Conservation (phyloP, 2,329 filamentous ascomycete species). For the Pseudohalonectria lignicola region DNA sequence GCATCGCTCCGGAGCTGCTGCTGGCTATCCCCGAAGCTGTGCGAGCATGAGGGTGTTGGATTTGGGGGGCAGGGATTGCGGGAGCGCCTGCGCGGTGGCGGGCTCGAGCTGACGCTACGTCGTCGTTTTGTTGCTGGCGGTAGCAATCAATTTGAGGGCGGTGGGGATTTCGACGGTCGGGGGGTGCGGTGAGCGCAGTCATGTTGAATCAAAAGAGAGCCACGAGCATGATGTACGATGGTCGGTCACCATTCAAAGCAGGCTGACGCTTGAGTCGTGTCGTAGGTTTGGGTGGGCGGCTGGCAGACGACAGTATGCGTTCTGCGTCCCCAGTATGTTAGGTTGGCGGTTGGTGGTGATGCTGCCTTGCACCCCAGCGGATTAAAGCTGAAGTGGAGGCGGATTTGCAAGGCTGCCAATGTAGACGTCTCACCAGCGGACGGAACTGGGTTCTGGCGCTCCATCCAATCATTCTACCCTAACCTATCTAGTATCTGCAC, state of each 20-base stretch:
- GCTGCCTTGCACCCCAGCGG: too few relatives aligned
- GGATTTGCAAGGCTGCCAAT: too few relatives aligned
- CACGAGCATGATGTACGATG: not conserved
- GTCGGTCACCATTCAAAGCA: not conserved
- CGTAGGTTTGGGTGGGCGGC: too few relatives aligned
- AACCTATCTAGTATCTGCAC: too few relatives aligned
- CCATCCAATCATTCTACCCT: too few relatives aligned
- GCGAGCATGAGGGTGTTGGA: slow-evolving; percentile 1
- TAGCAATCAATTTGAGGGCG: slow-evolving; percentile 3
- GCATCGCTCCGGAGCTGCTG: slow-evolving; percentile 4
- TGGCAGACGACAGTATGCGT: not conserved
- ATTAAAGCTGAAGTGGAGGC: too few relatives aligned
- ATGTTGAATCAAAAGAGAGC: slow-evolving; percentile 1
- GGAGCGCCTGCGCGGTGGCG: slow-evolving; percentile 1
- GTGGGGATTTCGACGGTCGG: slow-evolving; percentile 5
- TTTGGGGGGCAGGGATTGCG: not conserved
- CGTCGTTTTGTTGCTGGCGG: too few relatives aligned
- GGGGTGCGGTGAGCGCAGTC: slow-evolving; percentile 8
- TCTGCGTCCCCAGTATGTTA: too few relatives aligned
- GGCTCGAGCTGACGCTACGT: slow-evolving; percentile 1
- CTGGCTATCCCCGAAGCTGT: slow-evolving; percentile 1
- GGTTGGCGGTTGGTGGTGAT: too few relatives aligned
- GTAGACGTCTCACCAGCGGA: too few relatives aligned
- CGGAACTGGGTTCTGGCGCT: too few relatives aligned
- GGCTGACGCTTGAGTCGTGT: too few relatives aligned